Evolutionary conservation across 2,329 filamentous ascomycete genomes (phyloP).

Genomic region (Hypoxylon sp.): DNA sequence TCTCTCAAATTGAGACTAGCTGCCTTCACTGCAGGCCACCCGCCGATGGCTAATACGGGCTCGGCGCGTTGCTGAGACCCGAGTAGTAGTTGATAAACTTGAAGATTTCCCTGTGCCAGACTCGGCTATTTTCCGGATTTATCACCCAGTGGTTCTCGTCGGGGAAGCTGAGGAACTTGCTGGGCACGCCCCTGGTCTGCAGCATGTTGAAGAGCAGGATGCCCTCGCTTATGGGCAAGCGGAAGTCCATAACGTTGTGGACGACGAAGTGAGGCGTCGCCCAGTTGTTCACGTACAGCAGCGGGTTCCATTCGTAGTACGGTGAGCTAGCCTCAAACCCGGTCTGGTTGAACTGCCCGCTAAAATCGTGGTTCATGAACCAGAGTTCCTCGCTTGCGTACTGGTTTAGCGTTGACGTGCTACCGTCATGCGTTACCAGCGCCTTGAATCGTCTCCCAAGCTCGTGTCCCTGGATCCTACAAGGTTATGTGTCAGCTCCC

Average conservation of each 20-base stretch:
- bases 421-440: constrained; percentile 63
- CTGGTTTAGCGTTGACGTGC: constrained; percentile 46
- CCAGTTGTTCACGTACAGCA: constrained; percentile 63
- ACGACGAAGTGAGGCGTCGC: constrained; percentile 74
- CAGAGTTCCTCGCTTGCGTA: constrained; percentile 48
- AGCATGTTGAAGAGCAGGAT: constrained; percentile 74
- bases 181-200: constrained; percentile 69
- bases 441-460: constrained; percentile 64
- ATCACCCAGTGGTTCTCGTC: constrained; percentile 79
- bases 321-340: constrained; percentile 48
- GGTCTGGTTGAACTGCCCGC: constrained; percentile 55
- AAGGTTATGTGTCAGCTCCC: constrained; percentile 5
- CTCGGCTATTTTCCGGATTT: constrained; percentile 71
- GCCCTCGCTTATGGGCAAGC: constrained; percentile 72
- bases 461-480: constrained; percentile 60
- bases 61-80: constrained; percentile 43
- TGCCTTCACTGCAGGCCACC: neutral
- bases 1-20: neutral
- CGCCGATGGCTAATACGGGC: constrained; percentile 36
- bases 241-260: constrained; percentile 72
- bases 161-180: constrained; percentile 72
- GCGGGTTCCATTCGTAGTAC: constrained; percentile 59
- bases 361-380: constrained; percentile 55
- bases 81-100: constrained; percentile 71
- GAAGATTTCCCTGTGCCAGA: constrained; percentile 74